Conservation (phyloP, 768 basidiomycete species). For the Rhodosporidiobolus sp. region DNA sequence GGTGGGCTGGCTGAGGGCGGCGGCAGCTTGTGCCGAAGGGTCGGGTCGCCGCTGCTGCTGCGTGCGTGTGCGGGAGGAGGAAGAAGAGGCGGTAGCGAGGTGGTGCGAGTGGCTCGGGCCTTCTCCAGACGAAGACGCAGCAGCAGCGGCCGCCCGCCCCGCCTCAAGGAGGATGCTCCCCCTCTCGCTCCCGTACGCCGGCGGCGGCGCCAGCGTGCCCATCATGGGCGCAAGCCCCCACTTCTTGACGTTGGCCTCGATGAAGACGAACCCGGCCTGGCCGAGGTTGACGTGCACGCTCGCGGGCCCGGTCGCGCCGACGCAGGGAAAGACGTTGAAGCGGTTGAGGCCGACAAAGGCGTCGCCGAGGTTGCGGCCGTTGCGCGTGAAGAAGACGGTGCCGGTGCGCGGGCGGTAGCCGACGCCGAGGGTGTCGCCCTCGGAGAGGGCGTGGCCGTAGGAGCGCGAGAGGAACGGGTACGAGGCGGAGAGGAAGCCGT, state of each 20-base stretch:
- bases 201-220: conserved; percentile 93
- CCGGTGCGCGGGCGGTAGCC: conserved; percentile 95
- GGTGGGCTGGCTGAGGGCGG: conserved; percentile 40
- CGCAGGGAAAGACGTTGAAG: conserved; percentile 93
- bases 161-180: conserved; percentile 94
- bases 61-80: conserved; percentile 47
- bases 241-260: conserved; percentile 99
- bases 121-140: conserved; percentile 53
- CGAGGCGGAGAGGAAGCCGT: conserved; percentile 94
- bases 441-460: conserved; percentile 78
- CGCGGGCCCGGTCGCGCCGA: conserved; percentile 93
- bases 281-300: conserved; percentile 96
- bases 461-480: conserved; percentile 85
- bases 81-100: conserved; percentile 53
- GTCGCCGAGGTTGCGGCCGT: conserved; percentile 94
- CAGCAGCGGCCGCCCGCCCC: conserved; percentile 58
- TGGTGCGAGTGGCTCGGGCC: conserved; percentile 46
- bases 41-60: conserved; percentile 59
- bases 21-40: no score
- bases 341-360: conserved; percentile 84
- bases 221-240: conserved; percentile 98
- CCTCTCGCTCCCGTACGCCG: conserved; percentile 94
- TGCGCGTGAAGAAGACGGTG: conserved; percentile 98
- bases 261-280: conserved; percentile 96
- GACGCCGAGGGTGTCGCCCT: conserved; percentile 92